Evolutionary conservation across 129 eudicot genomes (phyloP).

Genomic region (Artemisia argyi): DNA sequence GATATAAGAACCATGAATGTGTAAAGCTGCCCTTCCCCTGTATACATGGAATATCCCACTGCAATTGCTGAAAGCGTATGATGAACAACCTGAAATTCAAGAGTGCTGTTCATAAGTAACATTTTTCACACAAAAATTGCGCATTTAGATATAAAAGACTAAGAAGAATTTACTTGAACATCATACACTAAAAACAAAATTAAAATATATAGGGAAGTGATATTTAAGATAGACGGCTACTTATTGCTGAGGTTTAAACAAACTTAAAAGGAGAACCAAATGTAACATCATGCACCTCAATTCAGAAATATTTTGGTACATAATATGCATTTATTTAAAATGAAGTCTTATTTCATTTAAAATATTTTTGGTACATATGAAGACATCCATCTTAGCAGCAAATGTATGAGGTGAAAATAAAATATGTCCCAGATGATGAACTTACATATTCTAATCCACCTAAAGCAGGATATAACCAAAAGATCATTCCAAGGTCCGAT

Average conservation of each 20-base stretch:
- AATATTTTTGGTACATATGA: neutral
- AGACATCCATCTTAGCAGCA: neutral
- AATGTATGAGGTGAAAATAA: neutral
- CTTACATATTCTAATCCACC: slow-evolving; percentile 99
- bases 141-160: neutral
- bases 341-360: neutral
- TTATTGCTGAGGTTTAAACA: neutral
- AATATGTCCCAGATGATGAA: slow-evolving; percentile 7
- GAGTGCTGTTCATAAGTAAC: neutral
- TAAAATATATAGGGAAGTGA: neutral
- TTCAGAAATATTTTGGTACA: neutral
- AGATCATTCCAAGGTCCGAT: slow-evolving; percentile 82
- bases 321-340: neutral
- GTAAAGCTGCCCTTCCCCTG: slow-evolving; percentile 85
- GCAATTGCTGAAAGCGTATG: slow-evolving; percentile 76
- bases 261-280: neutral
- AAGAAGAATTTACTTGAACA: neutral
- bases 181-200: neutral
- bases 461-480: slow-evolving; percentile 91
- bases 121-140: neutral
- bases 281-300: neutral
- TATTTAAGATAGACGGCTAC: neutral
- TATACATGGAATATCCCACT: slow-evolving; percentile 73
- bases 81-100: slow-evolving; percentile 71
- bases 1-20: slow-evolving; percentile 82